Percentiles rank a stretch among this genome's conserved stretches.
Conservation (phyloP, 306 rosid genomes). For the Neltuma alba region DNA sequence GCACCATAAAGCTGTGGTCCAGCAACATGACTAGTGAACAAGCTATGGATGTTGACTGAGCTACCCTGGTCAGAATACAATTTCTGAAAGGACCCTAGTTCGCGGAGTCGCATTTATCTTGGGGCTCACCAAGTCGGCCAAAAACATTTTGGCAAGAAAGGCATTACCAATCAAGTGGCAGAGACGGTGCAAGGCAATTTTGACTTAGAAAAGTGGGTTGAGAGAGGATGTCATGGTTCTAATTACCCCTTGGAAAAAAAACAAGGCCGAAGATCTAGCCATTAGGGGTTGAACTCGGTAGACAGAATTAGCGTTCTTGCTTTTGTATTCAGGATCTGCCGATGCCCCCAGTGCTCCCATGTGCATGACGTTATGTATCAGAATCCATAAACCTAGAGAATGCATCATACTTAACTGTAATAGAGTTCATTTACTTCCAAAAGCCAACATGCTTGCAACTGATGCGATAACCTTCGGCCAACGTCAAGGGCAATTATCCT, state of each 20-base stretch:
- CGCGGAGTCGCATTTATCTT: conserved; percentile 8
- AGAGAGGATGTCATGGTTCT: conserved; percentile 12
- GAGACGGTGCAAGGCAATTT: not conserved
- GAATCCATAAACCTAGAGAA: conserved; percentile 56
- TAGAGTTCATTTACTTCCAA: conserved; percentile 22
- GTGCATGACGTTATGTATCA: conserved; percentile 84
- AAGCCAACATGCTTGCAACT: conserved; percentile 60
- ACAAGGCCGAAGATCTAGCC: conserved; percentile 76
- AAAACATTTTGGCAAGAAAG: conserved; percentile 13
- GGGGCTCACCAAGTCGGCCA: not conserved
- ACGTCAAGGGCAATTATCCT: too few species aligned
- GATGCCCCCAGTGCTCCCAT: conserved; percentile 89
- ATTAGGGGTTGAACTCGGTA: conserved; percentile 62
- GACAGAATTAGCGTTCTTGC: conserved; percentile 84
- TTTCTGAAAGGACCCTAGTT: conserved; percentile 30
- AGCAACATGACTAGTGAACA: conserved; percentile 49
- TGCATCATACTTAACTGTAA: not conserved
- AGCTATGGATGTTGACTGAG: conserved; percentile 66
- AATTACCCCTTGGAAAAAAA: conserved; percentile 78
- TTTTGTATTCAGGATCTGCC: conserved; percentile 66
- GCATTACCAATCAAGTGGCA: conserved; percentile 9
- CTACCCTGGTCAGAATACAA: not conserved
- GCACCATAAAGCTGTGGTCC: conserved; percentile 89
- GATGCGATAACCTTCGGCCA: too few species aligned
- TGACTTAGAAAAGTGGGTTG: not conserved